These are phyloP conservation scores for Phytopythium delawarense DNA, from an alignment of 352 stramenopile species.

Conservation along the genomic window DNA sequence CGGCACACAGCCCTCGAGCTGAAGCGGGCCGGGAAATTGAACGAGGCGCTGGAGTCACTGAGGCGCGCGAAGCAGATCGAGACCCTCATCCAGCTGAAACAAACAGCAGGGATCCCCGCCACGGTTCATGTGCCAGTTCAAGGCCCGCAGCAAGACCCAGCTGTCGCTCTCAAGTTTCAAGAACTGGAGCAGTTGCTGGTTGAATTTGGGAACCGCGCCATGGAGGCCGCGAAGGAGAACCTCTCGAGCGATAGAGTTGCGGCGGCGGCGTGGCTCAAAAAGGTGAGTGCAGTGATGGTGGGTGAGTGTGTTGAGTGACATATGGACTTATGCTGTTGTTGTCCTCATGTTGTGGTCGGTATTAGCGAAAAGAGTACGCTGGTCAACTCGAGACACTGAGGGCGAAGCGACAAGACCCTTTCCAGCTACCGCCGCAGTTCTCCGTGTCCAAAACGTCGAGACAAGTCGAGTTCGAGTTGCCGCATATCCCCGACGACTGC, in stretches of 20 bases:
- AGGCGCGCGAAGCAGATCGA: conserved; percentile 72
- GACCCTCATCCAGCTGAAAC: conserved; percentile 47
- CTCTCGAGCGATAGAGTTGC: conserved; percentile 43
- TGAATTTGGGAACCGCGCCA: conserved; percentile 57
- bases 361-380: conserved; percentile 65
- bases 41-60: conserved; percentile 59
- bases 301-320: not conserved
- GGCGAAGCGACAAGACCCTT: conserved; percentile 37
- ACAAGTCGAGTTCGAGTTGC: conserved; percentile 42
- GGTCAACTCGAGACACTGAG: conserved; percentile 44
- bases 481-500: conserved; percentile 42
- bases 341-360: not conserved
- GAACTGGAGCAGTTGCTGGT: conserved; percentile 65
- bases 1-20: conserved; percentile 41
- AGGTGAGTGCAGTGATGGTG: conserved; percentile 22
- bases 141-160: conserved; percentile 12
- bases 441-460: conserved; percentile 30
- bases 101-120: conserved; percentile 1
- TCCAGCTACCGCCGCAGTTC: conserved; percentile 46
- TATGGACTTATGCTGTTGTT: not conserved
- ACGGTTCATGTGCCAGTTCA: too few relatives aligned
- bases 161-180: conserved; percentile 30
- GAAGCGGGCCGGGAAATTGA: conserved; percentile 55
- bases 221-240: conserved; percentile 40
- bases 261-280: conserved; percentile 48